A percentile compares a stretch with the other conserved stretches of the same genome.
Evolutionary conservation across 164 flowering plant species (phyloP).

Genomic region (Amborella trichopoda): DNA sequence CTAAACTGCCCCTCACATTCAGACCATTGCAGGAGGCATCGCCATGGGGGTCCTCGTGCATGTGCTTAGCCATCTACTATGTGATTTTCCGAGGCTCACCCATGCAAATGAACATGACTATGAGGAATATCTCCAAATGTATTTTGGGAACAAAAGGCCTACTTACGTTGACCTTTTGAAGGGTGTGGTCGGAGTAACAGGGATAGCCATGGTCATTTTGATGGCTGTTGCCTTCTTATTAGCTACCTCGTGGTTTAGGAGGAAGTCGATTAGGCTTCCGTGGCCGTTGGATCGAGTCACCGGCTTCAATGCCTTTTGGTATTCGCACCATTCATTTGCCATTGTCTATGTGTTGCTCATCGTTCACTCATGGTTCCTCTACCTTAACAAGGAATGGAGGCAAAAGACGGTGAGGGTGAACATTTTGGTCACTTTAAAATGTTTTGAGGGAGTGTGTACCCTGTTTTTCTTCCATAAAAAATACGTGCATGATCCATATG

Average conservation of each 20-base stretch:
- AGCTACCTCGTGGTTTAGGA: conserved; percentile 84
- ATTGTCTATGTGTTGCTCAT: conserved; percentile 75
- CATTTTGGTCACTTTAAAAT: no score
- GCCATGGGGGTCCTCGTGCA: conserved; percentile 85
- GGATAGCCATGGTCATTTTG: conserved; percentile 61
- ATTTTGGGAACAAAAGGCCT: conserved; percentile 52
- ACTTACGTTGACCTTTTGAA: conserved; percentile 36
- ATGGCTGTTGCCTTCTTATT: conserved; percentile 82
- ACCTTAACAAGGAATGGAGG: conserved; percentile 76
- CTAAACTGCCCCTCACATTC: no score
- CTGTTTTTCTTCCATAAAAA: no score
- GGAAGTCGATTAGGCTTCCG: conserved; percentile 77
- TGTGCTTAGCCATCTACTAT: conserved; percentile 78
- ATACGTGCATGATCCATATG: no score
- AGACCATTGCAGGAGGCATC: conserved; percentile 91
- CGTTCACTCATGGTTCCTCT: conserved; percentile 70
- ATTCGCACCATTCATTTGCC: conserved; percentile 86
- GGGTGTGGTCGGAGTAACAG: conserved; percentile 77
- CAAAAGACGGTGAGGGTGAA: conserved; percentile 69
- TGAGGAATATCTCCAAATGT: conserved; percentile 1
- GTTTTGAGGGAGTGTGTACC: no score
- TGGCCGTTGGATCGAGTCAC: conserved; percentile 80
- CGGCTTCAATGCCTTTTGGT: conserved; percentile 98
- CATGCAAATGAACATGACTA: conserved; percentile 33
- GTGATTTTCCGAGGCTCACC: conserved; percentile 80